A percentile compares a stretch with the other conserved stretches of the same genome.
Conservation (phyloP, 1,139 yeast species). For the Taiozyma sp. region DNA sequence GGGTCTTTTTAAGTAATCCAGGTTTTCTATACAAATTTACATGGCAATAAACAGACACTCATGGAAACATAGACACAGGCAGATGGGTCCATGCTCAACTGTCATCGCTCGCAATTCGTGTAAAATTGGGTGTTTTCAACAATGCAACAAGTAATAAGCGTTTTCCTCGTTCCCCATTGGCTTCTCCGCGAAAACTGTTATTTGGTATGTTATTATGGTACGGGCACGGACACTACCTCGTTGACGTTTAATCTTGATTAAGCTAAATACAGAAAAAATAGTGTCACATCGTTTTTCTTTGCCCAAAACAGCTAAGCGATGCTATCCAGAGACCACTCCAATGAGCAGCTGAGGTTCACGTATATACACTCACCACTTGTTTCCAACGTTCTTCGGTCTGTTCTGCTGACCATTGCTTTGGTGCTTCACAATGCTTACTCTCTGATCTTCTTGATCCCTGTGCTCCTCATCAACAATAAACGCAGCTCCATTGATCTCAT, state of each 20-base stretch:
- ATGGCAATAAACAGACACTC: too few species aligned
- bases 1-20: too few species aligned
- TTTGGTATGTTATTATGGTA: too few species aligned
- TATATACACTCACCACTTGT: not conserved
- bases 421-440: not conserved
- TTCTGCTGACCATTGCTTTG: not conserved
- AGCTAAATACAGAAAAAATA: not conserved
- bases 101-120: too few species aligned
- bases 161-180: not conserved
- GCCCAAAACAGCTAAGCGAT: not conserved
- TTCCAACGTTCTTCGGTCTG: not conserved
- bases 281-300: not conserved
- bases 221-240: too few species aligned
- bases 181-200: too few species aligned
- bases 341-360: not conserved
- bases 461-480: not conserved
- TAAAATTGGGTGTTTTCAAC: not conserved
- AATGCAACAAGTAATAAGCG: not conserved
- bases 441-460: not conserved
- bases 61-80: too few species aligned
- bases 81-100: too few species aligned
- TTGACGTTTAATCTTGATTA: not conserved
- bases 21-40: too few species aligned
- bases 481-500: slow-evolving; percentile 11
- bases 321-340: not conserved